Base-by-base conservation (phyloP, 2,329 filamentous ascomycete genomes). In the Didymellaceae sp. region DNA sequence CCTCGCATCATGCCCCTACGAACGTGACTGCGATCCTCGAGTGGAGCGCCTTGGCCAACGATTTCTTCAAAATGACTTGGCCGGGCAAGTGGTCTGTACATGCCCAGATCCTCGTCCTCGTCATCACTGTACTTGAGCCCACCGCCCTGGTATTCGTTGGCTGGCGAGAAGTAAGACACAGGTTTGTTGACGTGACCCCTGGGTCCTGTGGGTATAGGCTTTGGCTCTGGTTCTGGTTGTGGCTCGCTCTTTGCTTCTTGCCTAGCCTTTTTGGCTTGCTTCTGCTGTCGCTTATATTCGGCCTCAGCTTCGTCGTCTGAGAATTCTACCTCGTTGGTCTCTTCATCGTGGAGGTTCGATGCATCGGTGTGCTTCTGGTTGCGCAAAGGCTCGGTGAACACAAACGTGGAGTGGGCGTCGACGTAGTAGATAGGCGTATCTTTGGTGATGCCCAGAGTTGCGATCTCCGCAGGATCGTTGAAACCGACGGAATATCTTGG, bases 301-400 rank as follows among this genome's bases (percentile, higher is more conserved):
- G 88, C 88, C 74, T 99, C 94, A 61, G 90, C 89, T 74, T 99
- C 94, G 65, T 99, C 94, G 61, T 99, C 94, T 0, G 93, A 97
- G 71, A 97, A 97, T 68, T 97, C 94, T 62, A 91, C 83, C 70
- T 97, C 93, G 28, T 96, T 90, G 24, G 89, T 82, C 75, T 97
- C 93, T 72, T 99, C 94, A 61, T 97, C 94, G 72, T 96, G 89
- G 45, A 96, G 82, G 69, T 97, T 97, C 42, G 91, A 96, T 7
- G 94, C 93, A 73, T 99, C 94, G 8, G 91, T 94, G 52, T 91
- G 91, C 75, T 96, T 97, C 65, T 88, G 71, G 43, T 80, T 82
- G 72, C 88, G 89, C 49, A 97, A 78, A 6, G 87, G 85, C 70
- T 94, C 84, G 0, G 93, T 97, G 67, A 96, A 94, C 46, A 96